These are phyloP conservation scores for Artemisia argyi DNA, from an alignment of 129 eudicot species.

Conservation along the genomic window DNA sequence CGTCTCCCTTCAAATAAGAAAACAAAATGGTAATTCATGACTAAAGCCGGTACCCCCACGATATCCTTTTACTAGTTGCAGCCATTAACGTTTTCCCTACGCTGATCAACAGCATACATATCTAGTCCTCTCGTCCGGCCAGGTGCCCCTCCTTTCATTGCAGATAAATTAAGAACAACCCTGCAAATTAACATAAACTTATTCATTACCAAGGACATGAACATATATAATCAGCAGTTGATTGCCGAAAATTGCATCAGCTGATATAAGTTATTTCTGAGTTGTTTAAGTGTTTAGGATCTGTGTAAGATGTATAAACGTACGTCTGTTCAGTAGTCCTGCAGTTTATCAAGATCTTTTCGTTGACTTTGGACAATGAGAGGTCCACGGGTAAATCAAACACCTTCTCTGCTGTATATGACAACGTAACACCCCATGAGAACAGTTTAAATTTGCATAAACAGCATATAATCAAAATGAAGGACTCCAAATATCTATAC, in stretches of 20 bases:
- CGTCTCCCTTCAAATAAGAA: conserved; percentile 9
- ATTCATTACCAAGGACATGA: background rate
- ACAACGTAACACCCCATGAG: conserved; percentile 21
- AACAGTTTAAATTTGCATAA: conserved; percentile 4
- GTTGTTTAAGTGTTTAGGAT: background rate
- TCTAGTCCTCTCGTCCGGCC: conserved; percentile 50
- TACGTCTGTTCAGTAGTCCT: conserved; percentile 36
- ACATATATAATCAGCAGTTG: background rate
- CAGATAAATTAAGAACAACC: conserved; percentile 42
- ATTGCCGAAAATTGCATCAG: background rate
- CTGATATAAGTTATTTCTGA: background rate
- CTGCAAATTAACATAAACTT: conserved; percentile 16
- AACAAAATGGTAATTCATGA: conserved; percentile 16
- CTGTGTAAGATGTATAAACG: background rate
- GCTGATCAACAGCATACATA: conserved; percentile 26
- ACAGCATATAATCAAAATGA: background rate
- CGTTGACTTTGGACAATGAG: conserved; percentile 52
- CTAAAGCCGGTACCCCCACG: conserved; percentile 4
- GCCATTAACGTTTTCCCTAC: conserved; percentile 4
- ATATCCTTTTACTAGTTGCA: conserved; percentile 13
- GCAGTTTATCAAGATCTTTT: conserved; percentile 52
- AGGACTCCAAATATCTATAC: background rate
- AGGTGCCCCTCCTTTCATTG: conserved; percentile 59
- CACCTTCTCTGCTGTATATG: conserved; percentile 41
- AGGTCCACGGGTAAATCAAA: conserved; percentile 52